Evolutionary conservation across 1,284 basidiomycete genomes (phyloP), one percentile per base, ranked within the genome.

Genomic region (Malassezia slooffiae): DNA sequence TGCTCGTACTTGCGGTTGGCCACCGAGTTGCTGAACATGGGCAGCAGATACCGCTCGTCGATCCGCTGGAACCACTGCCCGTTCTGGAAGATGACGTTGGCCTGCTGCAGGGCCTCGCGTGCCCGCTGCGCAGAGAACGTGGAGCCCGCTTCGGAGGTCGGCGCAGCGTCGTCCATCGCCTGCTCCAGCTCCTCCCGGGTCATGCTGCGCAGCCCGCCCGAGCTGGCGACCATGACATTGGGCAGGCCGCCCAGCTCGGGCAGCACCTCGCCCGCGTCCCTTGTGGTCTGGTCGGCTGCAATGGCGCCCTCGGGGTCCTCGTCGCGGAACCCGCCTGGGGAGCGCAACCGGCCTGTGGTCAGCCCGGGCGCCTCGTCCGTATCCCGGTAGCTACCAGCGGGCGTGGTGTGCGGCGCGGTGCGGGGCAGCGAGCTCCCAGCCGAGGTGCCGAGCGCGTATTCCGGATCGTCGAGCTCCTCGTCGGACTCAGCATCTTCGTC

Each of bases 11-110:
- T 67, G 20, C 72, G 58, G 12, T 58, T 69, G 1, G 72, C 72
- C 0, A 72, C 72, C 22, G 71, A 57, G 45, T 96, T 96, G 45
- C 85, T 88, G 73, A 97, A 97, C 30, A 95, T 74, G 12, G 91
- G 93, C 3, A 96, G 72, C 13, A 97, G 75, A 70, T 95, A 97
- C 48, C 88, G 78, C 71, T 97, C 88, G 71, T 97, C 91, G 34
- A 97, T 74, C 23, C 82, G 77, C 57, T 89, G 89, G 79, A 97
- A 97, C 90, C 91, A 96, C 70, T 89, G 85, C 5, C 76, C 76
- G 50, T 78, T 75, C 15, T 74, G 67, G 71, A 69, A 57, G 34
- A 69, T 67, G 8, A 69, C 38, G 5, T 62, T 62, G 3, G 64
- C 66, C 10, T 52, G 55, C 38, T 67, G 60, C 6, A 69, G 47